Evolutionary conservation across 2,329 filamentous ascomycete species (phyloP).

Genomic region (Hypoxylon sp.): DNA sequence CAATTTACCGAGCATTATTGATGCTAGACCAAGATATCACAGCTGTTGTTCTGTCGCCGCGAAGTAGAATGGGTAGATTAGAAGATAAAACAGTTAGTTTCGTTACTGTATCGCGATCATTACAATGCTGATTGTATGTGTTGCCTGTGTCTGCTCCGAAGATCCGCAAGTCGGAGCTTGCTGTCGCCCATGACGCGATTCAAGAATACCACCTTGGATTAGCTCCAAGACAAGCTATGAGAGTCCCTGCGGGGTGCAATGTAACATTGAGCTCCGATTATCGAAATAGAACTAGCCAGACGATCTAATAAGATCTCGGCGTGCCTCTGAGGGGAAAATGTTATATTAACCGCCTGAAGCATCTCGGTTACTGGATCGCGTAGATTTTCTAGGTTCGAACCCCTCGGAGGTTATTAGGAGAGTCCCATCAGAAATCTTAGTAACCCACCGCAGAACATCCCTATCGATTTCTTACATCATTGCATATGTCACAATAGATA

Average conservation of each 20-base stretch:
- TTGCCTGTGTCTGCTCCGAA: not conserved
- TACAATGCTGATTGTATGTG: not conserved
- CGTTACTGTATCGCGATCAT: not conserved
- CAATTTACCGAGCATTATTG: not conserved
- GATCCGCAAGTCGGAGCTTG: not conserved
- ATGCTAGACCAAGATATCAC: not conserved
- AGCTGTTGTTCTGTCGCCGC: not conserved
- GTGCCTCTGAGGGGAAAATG: slow-evolving; percentile 32
- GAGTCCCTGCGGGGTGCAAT: slow-evolving; percentile 41
- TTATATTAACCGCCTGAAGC: slow-evolving; percentile 34
- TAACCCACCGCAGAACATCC: not conserved
- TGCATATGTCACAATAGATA: slow-evolving; percentile 39
- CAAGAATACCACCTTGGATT: not conserved
- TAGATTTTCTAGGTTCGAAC: slow-evolving; percentile 25
- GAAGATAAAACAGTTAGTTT: not conserved
- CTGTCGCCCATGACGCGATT: not conserved
- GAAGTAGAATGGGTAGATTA: not conserved
- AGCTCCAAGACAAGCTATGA: slow-evolving; percentile 11
- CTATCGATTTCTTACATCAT: slow-evolving; percentile 23
- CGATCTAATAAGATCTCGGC: slow-evolving; percentile 29
- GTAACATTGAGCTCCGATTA: slow-evolving; percentile 38
- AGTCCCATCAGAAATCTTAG: slow-evolving; percentile 8
- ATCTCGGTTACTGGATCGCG: slow-evolving; percentile 34
- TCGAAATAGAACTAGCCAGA: slow-evolving; percentile 28
- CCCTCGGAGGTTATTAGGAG: slow-evolving; percentile 11